A percentile compares a stretch with the other conserved stretches of the same genome.
These are phyloP conservation scores for Pilaira anomala DNA, from an alignment of 192 early-diverging fungal species.

Conservation along the genomic window DNA sequence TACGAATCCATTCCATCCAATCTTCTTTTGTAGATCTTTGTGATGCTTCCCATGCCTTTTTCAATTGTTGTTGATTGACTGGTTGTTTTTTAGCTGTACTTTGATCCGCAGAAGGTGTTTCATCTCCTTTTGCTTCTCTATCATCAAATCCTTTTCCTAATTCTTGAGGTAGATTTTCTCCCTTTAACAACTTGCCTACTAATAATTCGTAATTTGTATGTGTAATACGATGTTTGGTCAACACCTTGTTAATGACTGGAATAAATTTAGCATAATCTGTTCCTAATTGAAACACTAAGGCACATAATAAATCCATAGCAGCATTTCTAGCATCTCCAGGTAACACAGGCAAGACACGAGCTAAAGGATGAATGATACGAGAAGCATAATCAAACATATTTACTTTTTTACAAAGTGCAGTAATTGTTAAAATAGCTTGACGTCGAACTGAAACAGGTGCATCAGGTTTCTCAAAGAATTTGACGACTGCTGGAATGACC, in stretches of 20 bases:
- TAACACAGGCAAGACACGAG: conserved; percentile 64
- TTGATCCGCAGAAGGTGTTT: conserved; percentile 55
- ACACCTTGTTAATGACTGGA: conserved; percentile 78
- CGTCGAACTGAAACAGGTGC: conserved; percentile 58
- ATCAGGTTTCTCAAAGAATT: conserved; percentile 72
- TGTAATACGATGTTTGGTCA: conserved; percentile 60
- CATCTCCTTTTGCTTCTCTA: conserved; percentile 41
- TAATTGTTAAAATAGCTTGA: conserved; percentile 67
- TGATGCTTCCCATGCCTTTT: conserved; percentile 83
- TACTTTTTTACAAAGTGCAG: conserved; percentile 69
- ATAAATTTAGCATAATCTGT: conserved; percentile 86
- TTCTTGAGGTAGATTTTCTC: conserved; percentile 72
- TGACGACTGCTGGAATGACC: conserved; percentile 80
- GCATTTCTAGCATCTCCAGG: conserved; percentile 52
- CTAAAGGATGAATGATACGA: conserved; percentile 80
- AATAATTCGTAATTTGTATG: conserved; percentile 75
- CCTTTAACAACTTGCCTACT: conserved; percentile 68
- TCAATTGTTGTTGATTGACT: conserved; percentile 82
- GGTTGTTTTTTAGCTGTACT: conserved; percentile 67
- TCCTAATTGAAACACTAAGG: conserved; percentile 79
- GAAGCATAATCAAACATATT: conserved; percentile 84
- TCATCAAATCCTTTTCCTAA: conserved; percentile 52
- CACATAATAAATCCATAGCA: conserved; percentile 81
- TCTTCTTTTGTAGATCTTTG: conserved; percentile 88
- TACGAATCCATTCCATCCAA: conserved; percentile 94